These are phyloP conservation scores for Suillus alpinus DNA, from an alignment of 768 basidiomycete species.

Conservation along the genomic window DNA sequence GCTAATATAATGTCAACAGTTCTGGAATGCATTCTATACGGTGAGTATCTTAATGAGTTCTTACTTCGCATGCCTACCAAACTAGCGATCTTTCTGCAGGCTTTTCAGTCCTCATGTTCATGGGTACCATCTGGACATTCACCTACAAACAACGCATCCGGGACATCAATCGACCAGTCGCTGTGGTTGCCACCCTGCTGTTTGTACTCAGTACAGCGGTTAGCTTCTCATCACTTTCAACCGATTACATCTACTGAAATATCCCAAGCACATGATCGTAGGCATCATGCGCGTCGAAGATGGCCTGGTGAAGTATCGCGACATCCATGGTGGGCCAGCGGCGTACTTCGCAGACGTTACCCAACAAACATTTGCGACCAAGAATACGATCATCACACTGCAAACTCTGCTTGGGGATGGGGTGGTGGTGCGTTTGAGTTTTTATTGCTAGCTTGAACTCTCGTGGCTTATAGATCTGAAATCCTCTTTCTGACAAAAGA, in stretches of 20 bases:
- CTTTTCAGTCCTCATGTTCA: not conserved
- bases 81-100: not conserved
- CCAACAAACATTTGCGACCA: conserved; percentile 21
- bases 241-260: not conserved
- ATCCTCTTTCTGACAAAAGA: conserved; percentile 1
- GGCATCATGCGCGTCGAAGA: conserved; percentile 14
- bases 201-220: not conserved
- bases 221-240: not conserved
- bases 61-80: not conserved
- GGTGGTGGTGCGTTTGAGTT: conserved; percentile 3
- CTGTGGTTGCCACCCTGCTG: not conserved
- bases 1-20: not conserved
- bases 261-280: conserved; percentile 10
- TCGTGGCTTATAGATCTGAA: not conserved
- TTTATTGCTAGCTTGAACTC: not conserved
- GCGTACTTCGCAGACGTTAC: conserved; percentile 21
- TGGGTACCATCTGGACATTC: not conserved
- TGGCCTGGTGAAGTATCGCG: conserved; percentile 18
- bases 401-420: conserved; percentile 12
- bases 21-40: not conserved
- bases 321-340: conserved; percentile 20
- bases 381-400: conserved; percentile 18
- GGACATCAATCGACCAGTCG: not conserved
- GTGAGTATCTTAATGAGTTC: not conserved
- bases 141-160: not conserved